Evolutionary conservation across 371 early-diverging fungal genomes (phyloP), one percentile per base, ranked within the genome.

Genomic region (Mycotypha africana): DNA sequence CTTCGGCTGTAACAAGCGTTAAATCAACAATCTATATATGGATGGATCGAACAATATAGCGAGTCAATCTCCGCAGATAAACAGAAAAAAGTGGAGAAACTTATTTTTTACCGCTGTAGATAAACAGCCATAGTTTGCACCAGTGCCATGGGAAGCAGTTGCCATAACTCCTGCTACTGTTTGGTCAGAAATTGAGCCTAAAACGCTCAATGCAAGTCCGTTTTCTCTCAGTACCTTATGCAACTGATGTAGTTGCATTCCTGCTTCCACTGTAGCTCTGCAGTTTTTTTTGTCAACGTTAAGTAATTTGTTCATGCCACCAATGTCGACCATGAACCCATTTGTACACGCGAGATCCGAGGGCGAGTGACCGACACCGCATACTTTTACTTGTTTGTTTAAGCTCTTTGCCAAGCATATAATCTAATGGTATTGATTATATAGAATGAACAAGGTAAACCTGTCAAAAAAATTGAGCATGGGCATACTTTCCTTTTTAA

Each of bases 121-220:
- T 15, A 89, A 48, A 38, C 79, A 79, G 3, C 84, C 81, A 49
- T 66, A 87, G 25, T 76, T 62, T 23, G 83, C 73, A 6, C 92
- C 92, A 3, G 90, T 85, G 15, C 92, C 90, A 62, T 90, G 92
- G 2, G 87, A 84, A 11, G 86, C 88, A 0, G 92, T 89, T 3
- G 85, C 71, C 42, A 89, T 86, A 0, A 83, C 74, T 10, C 92
- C 91, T 14, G 84, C 88, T 4, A 90, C 52, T 20, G 82, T 76
- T 56, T 90, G 91, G 37, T 89, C 88, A 1, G 90, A 87, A 42
- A 92, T 88, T n/a, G 89, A 86, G 1, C 90, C 91, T 17, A 92
- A 61, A 54, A 78, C 82, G 49, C 81, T 81, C 49, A 90, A 44
- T 0, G 92, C 88, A 47, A 89, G 56, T 0, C 76, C 80, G 34